Percentiles rank a stretch among this genome's conserved stretches.
Conservation (phyloP, 768 basidiomycete species). For the Pulveroboletus ravenelii region DNA sequence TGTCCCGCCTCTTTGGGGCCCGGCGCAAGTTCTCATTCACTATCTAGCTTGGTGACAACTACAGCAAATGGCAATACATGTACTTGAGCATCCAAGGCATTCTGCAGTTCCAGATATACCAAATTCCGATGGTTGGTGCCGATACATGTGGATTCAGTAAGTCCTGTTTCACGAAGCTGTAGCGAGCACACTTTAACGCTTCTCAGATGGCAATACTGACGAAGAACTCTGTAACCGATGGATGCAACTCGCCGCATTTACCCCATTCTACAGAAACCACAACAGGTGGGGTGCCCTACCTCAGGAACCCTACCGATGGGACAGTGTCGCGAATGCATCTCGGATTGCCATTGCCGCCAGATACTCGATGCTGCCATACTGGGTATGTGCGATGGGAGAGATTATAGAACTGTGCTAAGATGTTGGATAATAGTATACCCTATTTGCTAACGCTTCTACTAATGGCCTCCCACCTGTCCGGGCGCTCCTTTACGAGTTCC, state of each 20-base stretch:
- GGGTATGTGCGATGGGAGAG: conserved; percentile 43
- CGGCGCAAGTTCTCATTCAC: background rate
- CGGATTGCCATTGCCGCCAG: conserved; percentile 46
- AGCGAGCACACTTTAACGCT: background rate
- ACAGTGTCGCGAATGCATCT: conserved; percentile 52
- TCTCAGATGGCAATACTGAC: conserved; percentile 52
- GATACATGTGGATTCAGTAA: conserved; percentile 47
- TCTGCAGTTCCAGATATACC: conserved; percentile 80
- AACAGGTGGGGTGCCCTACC: conserved; percentile 58
- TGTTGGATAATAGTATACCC: conserved; percentile 49
- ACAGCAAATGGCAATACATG: conserved; percentile 71
- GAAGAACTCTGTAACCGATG: conserved; percentile 81
- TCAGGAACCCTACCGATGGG: conserved; percentile 83
- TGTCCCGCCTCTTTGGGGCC: background rate
- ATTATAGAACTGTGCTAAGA: background rate
- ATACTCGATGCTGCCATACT: conserved; percentile 73
- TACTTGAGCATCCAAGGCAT: conserved; percentile 67
- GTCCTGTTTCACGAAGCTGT: background rate
- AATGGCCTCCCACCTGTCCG: conserved; percentile 66
- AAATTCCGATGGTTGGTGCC: conserved; percentile 79
- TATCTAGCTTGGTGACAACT: conserved; percentile 28
- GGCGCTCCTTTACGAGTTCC: conserved; percentile 77
- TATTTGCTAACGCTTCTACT: conserved; percentile 65
- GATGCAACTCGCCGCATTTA: conserved; percentile 84
- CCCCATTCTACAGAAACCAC: conserved; percentile 81